phyloP scores from a whole-genome alignment of 805 yeast species.

The Saccharomycopsis sp. region DNA sequence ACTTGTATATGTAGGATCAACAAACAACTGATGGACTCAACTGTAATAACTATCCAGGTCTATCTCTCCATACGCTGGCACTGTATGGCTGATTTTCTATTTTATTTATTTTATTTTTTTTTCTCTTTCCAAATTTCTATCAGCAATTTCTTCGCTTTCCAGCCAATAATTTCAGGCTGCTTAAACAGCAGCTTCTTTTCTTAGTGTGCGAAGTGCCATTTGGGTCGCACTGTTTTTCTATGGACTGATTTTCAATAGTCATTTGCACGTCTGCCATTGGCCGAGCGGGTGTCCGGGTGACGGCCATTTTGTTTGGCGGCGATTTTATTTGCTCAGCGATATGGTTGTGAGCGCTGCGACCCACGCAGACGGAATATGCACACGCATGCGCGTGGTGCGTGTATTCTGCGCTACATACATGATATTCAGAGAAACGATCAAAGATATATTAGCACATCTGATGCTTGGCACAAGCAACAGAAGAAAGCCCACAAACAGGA shows the following conservation, averaged over 20 bases:
- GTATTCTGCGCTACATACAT: background rate
- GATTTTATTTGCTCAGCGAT: background rate
- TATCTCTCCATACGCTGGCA: background rate
- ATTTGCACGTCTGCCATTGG: background rate
- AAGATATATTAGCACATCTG: no score
- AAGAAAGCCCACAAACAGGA: background rate
- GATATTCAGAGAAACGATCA: no score
- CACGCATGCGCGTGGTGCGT: no score
- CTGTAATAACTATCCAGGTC: background rate
- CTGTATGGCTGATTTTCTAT: background rate
- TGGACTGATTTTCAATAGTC: background rate
- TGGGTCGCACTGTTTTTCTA: background rate
- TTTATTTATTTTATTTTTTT: background rate
- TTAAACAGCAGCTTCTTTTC: background rate
- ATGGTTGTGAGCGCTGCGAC: background rate
- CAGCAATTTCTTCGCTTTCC: background rate
- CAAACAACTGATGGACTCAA: background rate
- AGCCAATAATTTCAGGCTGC: background rate
- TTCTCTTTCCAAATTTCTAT: background rate
- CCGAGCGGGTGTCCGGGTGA: background rate
- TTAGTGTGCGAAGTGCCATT: background rate
- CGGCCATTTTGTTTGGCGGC: background rate
- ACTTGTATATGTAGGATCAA: background rate
- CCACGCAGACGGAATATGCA: no score
- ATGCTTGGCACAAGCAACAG: no score